Conservation (phyloP, 208 protist species). For the Crithidia fasciculata region DNA sequence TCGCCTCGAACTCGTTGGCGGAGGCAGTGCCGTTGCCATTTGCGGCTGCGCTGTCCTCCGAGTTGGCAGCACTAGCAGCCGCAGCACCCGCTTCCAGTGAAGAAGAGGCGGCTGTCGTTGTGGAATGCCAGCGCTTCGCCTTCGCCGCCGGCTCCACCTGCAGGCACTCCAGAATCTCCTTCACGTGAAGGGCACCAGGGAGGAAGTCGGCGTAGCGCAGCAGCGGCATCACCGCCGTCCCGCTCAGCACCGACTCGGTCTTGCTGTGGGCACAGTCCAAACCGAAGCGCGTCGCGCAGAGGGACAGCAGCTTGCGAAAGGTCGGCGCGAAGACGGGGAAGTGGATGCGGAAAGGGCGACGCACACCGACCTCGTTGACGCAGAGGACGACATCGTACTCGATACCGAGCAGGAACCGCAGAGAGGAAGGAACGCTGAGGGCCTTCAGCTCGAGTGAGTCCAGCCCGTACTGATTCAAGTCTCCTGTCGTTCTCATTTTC, state of each 20-base stretch:
- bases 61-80: not conserved
- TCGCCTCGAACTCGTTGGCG: slow-evolving; percentile 64
- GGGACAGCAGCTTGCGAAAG: slow-evolving; percentile 73
- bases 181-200: slow-evolving; percentile 70
- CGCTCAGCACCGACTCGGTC: slow-evolving; percentile 56
- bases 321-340: slow-evolving; percentile 68
- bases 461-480: slow-evolving; percentile 43
- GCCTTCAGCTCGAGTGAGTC: slow-evolving; percentile 81
- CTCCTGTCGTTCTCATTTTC: slow-evolving; percentile 20
- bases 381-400: slow-evolving; percentile 83
- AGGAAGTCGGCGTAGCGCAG: slow-evolving; percentile 88
- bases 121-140: slow-evolving; percentile 26
- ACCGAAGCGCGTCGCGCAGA: slow-evolving; percentile 72
- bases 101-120: not conserved
- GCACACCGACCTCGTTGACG: slow-evolving; percentile 56
- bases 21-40: not conserved
- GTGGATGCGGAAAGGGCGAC: slow-evolving; percentile 53
- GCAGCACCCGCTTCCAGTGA: not conserved
- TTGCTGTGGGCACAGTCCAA: slow-evolving; percentile 57
- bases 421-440: slow-evolving; percentile 70
- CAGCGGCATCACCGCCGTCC: slow-evolving; percentile 69
- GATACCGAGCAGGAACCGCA: slow-evolving; percentile 79
- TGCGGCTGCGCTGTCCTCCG: not conserved
- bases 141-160: slow-evolving; percentile 39
- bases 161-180: slow-evolving; percentile 73